Percentiles rank a stretch among this genome's conserved stretches.
These are phyloP conservation scores for Patellaria atrata DNA, from an alignment of 495 filamentous ascomycete species.

Conservation along the genomic window DNA sequence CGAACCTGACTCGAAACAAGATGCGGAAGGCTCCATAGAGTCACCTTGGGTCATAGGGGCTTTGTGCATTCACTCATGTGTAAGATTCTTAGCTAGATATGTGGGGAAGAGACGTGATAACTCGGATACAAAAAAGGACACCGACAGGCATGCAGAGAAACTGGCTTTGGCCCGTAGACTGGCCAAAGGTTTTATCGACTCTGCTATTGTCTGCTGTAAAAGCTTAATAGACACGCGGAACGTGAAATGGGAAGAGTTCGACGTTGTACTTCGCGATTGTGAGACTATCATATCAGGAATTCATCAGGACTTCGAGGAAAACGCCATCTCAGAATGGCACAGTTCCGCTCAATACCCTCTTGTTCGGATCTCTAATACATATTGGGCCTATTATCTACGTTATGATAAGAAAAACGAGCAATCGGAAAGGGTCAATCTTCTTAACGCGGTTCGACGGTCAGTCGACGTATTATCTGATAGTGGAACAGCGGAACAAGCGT, in stretches of 20 bases:
- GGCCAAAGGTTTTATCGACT: constrained; percentile 39
- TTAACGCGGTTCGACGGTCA: constrained; percentile 36
- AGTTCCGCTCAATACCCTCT: constrained; percentile 17
- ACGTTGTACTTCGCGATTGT: constrained; percentile 41
- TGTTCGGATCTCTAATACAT: constrained; percentile 61
- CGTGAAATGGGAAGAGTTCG: constrained; percentile 36
- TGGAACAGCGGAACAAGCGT: constrained; percentile 28
- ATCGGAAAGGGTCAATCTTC: constrained; percentile 25
- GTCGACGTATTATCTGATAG: constrained; percentile 32
- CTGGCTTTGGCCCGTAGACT: constrained; percentile 4
- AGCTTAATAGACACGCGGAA: constrained; percentile 26
- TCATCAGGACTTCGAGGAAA: constrained; percentile 25
- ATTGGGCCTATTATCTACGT: constrained; percentile 50
- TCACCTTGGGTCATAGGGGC: constrained; percentile 1
- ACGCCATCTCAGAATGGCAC: background rate
- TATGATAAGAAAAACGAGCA: constrained; percentile 29
- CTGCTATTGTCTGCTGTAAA: constrained; percentile 38
- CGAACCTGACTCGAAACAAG: background rate
- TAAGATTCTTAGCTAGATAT: constrained; percentile 14
- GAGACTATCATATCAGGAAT: constrained; percentile 32
- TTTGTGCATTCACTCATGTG: constrained; percentile 7
- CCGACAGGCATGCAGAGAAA: constrained; percentile 4
- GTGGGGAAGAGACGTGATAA: constrained; percentile 1
- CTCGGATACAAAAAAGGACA: constrained; percentile 4
- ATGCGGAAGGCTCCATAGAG: background rate